phyloP scores from a whole-genome alignment of 352 stramenopile genomes.

The Thraustochytrium sp. region DNA sequence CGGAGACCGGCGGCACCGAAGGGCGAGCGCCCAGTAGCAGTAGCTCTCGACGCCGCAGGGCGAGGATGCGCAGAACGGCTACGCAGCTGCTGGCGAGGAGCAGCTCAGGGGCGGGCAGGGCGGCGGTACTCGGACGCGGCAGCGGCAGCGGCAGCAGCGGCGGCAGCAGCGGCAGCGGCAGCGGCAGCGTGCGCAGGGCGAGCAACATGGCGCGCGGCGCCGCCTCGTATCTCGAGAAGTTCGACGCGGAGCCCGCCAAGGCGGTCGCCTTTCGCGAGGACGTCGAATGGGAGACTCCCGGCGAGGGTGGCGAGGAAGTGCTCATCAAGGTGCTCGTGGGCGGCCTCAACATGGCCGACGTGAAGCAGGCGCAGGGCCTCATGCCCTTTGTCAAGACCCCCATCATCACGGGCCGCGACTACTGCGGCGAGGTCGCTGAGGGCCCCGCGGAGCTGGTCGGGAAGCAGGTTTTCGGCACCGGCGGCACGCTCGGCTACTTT shows the following conservation, averaged over 20 bases:
- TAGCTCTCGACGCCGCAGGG: too few species aligned
- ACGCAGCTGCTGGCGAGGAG: too few species aligned
- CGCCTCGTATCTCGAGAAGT: not conserved
- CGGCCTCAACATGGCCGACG: slow-evolving; percentile 1
- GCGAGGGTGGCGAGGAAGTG: not conserved
- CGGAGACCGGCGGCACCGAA: too few species aligned
- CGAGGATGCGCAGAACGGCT: too few species aligned
- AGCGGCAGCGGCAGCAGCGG: too few species aligned
- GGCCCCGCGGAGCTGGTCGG: not conserved
- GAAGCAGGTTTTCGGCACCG: not conserved
- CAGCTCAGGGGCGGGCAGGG: too few species aligned
- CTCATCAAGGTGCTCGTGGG: slow-evolving; percentile 9
- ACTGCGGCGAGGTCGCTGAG: not conserved
- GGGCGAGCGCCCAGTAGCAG: too few species aligned
- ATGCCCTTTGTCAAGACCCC: slow-evolving; percentile 29
- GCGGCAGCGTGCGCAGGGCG: too few species aligned
- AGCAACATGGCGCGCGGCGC: not conserved
- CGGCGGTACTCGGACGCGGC: too few species aligned
- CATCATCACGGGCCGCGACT: slow-evolving; percentile 1
- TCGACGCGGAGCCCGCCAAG: not conserved
- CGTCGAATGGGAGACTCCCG: not conserved
- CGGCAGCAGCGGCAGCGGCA: too few species aligned
- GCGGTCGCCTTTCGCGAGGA: not conserved
- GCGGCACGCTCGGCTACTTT: not conserved
- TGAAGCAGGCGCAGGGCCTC: not conserved